phyloP scores from a whole-genome alignment of 2,329 filamentous ascomycete species.

The Beauveria rudraprayagi region DNA sequence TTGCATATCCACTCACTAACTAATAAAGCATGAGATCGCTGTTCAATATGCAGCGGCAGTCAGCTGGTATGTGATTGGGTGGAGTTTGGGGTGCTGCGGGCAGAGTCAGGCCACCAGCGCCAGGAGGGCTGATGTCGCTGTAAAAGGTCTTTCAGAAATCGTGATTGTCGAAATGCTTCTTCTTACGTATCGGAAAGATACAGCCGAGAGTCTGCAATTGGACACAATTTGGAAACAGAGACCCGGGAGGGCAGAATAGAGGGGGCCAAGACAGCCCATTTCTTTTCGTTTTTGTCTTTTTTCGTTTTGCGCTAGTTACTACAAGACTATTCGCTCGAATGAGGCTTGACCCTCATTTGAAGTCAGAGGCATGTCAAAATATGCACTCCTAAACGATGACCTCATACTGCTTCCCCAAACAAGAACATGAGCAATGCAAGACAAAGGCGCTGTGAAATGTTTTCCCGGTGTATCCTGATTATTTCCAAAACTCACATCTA shows the following conservation, averaged over 20 bases:
- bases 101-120: no score
- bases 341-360: background rate
- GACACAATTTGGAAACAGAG: background rate
- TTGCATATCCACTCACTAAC: no score
- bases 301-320: background rate
- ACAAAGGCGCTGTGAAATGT: no score
- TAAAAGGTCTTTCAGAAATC: no score
- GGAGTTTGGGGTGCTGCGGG: no score
- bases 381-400: background rate
- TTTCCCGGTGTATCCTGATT: background rate
- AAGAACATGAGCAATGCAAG: background rate
- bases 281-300: background rate
- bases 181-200: background rate
- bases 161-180: no score
- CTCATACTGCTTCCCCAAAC: background rate
- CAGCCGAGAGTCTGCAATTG: background rate
- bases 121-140: no score
- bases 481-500: background rate
- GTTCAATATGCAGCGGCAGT: no score
- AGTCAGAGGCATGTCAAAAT: no score
- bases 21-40: no score
- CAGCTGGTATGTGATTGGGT: no score
- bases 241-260: background rate
- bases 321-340: background rate
- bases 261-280: background rate